Evolutionary conservation across 192 early-diverging fungal genomes (phyloP).

Genomic region (Coemansia pectinata): DNA sequence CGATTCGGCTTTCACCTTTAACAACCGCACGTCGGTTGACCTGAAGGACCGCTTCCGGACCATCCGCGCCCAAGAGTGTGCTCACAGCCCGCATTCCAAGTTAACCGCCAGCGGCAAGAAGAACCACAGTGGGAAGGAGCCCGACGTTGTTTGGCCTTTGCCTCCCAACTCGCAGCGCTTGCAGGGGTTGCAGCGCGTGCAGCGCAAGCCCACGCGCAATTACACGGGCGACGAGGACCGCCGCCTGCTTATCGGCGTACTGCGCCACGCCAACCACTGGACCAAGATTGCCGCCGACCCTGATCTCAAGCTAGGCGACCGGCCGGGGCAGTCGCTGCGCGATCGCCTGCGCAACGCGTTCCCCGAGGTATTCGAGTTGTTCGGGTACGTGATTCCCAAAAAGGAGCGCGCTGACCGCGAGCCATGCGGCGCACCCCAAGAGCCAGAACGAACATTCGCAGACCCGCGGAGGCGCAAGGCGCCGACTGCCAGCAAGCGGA

Average conservation of each 20-base stretch:
- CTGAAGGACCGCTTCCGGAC: slow-evolving; percentile 56
- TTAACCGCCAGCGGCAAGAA: slow-evolving; percentile 1
- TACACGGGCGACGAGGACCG: slow-evolving; percentile 54
- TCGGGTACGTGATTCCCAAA: slow-evolving; percentile 54
- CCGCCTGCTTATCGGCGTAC: slow-evolving; percentile 43
- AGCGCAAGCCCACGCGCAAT: slow-evolving; percentile 55
- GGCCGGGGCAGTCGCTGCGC: slow-evolving; percentile 54
- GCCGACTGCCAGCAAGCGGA: slow-evolving; percentile 47
- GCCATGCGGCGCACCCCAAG: neutral
- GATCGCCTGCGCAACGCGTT: slow-evolving; percentile 56
- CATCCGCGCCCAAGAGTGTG: slow-evolving; percentile 54
- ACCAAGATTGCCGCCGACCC: slow-evolving; percentile 52
- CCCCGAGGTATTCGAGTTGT: slow-evolving; percentile 54
- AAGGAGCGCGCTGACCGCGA: slow-evolving; percentile 55
- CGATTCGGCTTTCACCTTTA: slow-evolving; percentile 45
- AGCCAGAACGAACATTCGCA: neutral
- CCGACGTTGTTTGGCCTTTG: slow-evolving; percentile 56
- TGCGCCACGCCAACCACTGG: slow-evolving; percentile 54
- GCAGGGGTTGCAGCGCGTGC: slow-evolving; percentile 51
- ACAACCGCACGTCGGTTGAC: slow-evolving; percentile 55
- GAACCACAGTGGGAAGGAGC: slow-evolving; percentile 25
- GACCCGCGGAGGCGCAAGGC: slow-evolving; percentile 36
- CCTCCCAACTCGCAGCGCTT: slow-evolving; percentile 54
- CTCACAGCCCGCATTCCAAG: slow-evolving; percentile 36
- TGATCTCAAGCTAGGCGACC: slow-evolving; percentile 40